phyloP scores from a whole-genome alignment of 148 eudicot genomes.

The Fagopyrum tataricum region DNA sequence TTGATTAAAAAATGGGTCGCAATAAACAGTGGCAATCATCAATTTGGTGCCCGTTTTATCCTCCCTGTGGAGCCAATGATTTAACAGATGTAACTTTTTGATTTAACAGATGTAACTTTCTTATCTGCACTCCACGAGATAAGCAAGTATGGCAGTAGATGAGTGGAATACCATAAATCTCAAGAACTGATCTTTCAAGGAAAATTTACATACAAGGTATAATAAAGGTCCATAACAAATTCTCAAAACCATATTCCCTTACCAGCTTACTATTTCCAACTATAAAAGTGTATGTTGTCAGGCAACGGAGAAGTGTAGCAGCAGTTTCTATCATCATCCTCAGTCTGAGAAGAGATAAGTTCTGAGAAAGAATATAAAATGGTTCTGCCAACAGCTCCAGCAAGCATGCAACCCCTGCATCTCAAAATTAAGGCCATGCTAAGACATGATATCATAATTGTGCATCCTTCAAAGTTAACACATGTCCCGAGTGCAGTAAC shows the following conservation, averaged over 20 bases:
- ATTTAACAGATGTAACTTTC: neutral
- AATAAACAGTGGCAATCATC: neutral
- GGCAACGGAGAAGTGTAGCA: constrained; percentile 77
- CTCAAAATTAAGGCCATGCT: neutral
- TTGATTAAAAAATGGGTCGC: neutral
- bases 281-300: constrained; percentile 62
- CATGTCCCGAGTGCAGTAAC: neutral
- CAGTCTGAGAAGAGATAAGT: constrained; percentile 75
- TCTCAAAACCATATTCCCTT: constrained; percentile 12
- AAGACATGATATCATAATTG: neutral
- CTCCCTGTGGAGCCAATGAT: neutral
- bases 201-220: neutral
- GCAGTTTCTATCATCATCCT: constrained; percentile 77
- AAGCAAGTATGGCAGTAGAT: neutral
- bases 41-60: neutral
- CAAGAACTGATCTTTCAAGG: neutral
- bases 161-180: neutral
- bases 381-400: constrained; percentile 94
- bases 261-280: constrained; percentile 57
- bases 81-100: neutral
- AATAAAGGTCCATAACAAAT: neutral
- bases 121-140: neutral
- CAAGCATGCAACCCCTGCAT: constrained; percentile 82
- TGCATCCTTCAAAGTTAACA: neutral
- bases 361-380: constrained; percentile 84